phyloP scores from a whole-genome alignment of 2,329 filamentous ascomycete genomes.

The Pleomassaria siparia region DNA sequence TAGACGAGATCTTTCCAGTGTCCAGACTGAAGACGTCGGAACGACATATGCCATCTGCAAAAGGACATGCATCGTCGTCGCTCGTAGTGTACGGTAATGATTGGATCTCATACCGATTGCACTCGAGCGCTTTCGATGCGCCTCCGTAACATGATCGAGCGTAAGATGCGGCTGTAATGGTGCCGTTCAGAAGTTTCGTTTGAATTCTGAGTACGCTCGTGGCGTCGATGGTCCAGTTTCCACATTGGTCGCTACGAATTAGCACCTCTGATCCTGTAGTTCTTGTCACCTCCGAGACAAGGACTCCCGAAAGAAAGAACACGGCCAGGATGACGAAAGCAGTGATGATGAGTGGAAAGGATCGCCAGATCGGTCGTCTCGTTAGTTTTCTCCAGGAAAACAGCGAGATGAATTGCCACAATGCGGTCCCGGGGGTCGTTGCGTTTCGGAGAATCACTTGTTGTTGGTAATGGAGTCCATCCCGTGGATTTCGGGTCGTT shows the following conservation, averaged over 20 bases:
- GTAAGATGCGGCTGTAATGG: slow-evolving; percentile 8
- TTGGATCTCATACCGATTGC: slow-evolving; percentile 6
- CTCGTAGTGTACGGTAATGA: slow-evolving; percentile 5
- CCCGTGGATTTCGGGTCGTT: slow-evolving; percentile 14
- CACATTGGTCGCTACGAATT: slow-evolving; percentile 26
- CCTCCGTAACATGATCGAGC: slow-evolving; percentile 11
- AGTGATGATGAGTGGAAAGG: slow-evolving; percentile 25
- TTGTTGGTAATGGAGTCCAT: slow-evolving; percentile 24
- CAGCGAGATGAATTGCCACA: slow-evolving; percentile 19
- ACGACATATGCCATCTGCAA: slow-evolving; percentile 9
- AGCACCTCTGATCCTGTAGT: slow-evolving; percentile 29
- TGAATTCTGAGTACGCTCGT: slow-evolving; percentile 5
- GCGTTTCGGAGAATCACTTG: slow-evolving; percentile 23
- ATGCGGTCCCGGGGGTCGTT: slow-evolving; percentile 15
- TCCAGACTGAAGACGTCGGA: slow-evolving; percentile 8
- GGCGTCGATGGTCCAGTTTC: slow-evolving; percentile 9
- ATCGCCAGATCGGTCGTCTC: slow-evolving; percentile 6
- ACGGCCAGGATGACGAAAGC: slow-evolving; percentile 22
- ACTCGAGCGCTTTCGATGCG: slow-evolving; percentile 1
- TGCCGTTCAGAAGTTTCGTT: slow-evolving; percentile 6
- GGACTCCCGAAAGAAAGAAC: slow-evolving; percentile 27
- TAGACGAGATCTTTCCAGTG: slow-evolving; percentile 15
- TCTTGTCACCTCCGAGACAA: slow-evolving; percentile 32
- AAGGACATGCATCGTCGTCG: slow-evolving; percentile 9
- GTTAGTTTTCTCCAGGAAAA: slow-evolving; percentile 12